A percentile compares a stretch with the other conserved stretches of the same genome.
phyloP scores from a whole-genome alignment of 1,139 yeast genomes.

The Geotrichum aggregatum region DNA sequence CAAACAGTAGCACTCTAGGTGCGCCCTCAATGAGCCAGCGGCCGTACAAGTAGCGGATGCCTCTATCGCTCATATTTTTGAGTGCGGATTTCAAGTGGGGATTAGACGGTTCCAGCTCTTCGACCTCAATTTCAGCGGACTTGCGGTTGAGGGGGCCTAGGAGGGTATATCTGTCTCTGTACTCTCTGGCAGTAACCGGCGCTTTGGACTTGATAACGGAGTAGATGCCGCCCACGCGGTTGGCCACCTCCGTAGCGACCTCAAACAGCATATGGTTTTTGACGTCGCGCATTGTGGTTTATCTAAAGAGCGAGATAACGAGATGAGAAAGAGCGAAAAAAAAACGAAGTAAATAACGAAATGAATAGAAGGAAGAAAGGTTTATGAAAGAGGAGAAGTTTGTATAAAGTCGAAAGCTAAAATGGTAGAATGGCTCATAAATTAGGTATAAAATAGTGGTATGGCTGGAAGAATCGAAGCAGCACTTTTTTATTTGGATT shows the following conservation, averaged over 20 bases:
- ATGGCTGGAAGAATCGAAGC: not conserved
- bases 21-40: slow-evolving; percentile 98
- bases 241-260: slow-evolving; percentile 96
- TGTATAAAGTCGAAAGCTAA: not conserved
- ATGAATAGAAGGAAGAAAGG: not conserved
- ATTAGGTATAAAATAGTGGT: not conserved
- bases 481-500: too few species aligned
- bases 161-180: slow-evolving; percentile 78
- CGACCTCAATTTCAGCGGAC: slow-evolving; percentile 89
- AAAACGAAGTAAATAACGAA: not conserved
- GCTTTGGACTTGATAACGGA: slow-evolving; percentile 95
- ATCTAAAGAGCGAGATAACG: not conserved
- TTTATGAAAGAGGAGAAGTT: not conserved
- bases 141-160: slow-evolving; percentile 81
- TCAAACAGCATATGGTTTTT: slow-evolving; percentile 85
- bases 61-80: slow-evolving; percentile 72
- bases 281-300: slow-evolving; percentile 40
- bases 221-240: slow-evolving; percentile 95
- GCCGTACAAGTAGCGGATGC: slow-evolving; percentile 81
- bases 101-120: slow-evolving; percentile 66
- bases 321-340: not conserved
- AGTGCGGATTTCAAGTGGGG: slow-evolving; percentile 48
- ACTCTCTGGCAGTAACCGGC: slow-evolving; percentile 92
- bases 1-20: slow-evolving; percentile 86
- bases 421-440: not conserved